A percentile compares a stretch with the other conserved stretches of the same genome.
Evolutionary conservation across 2,329 filamentous ascomycete species (phyloP).

Genomic region (Magnaporthales sp.): DNA sequence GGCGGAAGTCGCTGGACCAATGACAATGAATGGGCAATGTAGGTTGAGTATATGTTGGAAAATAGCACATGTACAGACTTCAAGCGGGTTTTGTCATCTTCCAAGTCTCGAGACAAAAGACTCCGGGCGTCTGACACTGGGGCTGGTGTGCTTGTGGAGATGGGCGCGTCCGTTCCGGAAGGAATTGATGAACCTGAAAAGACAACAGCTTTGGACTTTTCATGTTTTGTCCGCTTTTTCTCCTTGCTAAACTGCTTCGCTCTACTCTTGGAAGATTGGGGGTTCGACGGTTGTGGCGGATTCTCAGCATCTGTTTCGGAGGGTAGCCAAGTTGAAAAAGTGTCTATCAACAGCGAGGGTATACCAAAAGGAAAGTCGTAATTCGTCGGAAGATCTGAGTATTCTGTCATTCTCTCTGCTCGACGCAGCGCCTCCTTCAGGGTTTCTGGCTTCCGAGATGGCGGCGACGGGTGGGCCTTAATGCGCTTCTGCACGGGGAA

Average conservation of each 20-base stretch:
- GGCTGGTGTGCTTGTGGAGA: background rate
- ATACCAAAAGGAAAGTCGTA: conserved; percentile 6
- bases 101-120: background rate
- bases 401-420: background rate
- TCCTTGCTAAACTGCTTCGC: no score
- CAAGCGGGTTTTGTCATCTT: background rate
- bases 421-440: background rate
- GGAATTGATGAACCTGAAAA: background rate
- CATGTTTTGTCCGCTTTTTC: background rate
- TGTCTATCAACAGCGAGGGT: conserved; percentile 1
- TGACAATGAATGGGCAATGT: conserved; percentile 11
- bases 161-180: background rate
- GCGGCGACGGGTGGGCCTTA: background rate
- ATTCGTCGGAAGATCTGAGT: background rate
- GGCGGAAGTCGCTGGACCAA: background rate
- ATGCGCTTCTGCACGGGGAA: background rate
- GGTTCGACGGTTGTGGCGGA: background rate
- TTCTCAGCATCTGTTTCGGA: background rate
- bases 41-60: conserved; percentile 8
- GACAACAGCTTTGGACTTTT: background rate
- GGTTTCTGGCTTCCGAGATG: background rate
- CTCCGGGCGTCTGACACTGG: background rate
- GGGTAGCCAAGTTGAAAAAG: background rate
- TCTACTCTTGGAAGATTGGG: background rate
- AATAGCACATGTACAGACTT: conserved; percentile 7